Base-by-base conservation (phyloP, 2,329 filamentous ascomycete species). In the Fonsecaea erecta region DNA sequence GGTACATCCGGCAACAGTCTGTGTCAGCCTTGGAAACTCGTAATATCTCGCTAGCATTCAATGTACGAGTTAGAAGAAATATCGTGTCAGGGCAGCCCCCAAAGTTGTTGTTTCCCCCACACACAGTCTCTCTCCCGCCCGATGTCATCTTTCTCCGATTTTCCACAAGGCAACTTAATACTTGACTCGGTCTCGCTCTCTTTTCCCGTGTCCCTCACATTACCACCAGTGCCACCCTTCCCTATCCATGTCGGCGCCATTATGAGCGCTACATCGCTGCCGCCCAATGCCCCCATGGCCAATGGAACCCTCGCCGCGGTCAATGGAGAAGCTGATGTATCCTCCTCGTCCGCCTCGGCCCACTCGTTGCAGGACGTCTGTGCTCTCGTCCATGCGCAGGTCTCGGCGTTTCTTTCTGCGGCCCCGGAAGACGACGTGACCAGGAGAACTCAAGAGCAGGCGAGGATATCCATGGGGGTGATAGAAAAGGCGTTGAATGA, bases 401-500 rank as follows among this genome's bases (percentile, higher is more conserved):
- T 96, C 65, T 80, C 85, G 55, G 80, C 82, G 26, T 93, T 96
- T 74, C 81, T 96, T 62, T 81, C 81, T 53, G 83, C 87, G 69
- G 77, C 85, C 34, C 81, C 86, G 65, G 80, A 83, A 2, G 83
- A 85, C 21, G 80, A 85, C 60, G 77, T 78, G 51, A 78, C 93
- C 64, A 81, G 79, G 71, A 82, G 82, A 62, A 86, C 93, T 30
- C 93, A 97, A 79, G 78, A 81, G 63, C 93, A 95, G 81, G 90
- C 91, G 52, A 85, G 87, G 66, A 81, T 86, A 60, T 89, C 92
- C 26, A 83, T 96, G 73, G 83, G 79, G 24, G 88, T 97, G 24
- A 87, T 97, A 64, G 85, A 87, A 66, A 85, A 92, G 72, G 91
- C 93, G 14, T 81, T 97, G 74, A 78, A 86, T 68, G 84, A 84